Conservation (phyloP, 2,329 filamentous ascomycete species). For the Hypoxylon sp. region DNA sequence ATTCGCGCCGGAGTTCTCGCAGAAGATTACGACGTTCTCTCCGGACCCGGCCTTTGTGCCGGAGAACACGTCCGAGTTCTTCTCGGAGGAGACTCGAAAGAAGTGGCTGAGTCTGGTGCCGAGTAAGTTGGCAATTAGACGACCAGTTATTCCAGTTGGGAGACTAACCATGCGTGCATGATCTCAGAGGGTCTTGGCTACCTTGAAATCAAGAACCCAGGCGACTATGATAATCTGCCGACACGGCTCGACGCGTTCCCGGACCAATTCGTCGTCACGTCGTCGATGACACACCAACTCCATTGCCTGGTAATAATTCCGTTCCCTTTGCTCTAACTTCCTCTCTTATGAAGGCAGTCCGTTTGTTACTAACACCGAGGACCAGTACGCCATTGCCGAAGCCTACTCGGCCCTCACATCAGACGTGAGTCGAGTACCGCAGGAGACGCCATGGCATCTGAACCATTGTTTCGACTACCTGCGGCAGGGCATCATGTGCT, state of each 20-base stretch:
- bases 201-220: constrained; percentile 56
- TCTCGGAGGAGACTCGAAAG: constrained; percentile 53
- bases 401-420: constrained; percentile 56
- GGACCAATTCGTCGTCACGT: constrained; percentile 59
- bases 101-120: constrained; percentile 60
- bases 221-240: constrained; percentile 57
- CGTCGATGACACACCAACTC: constrained; percentile 62
- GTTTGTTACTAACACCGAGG: constrained; percentile 8
- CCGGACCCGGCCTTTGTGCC: constrained; percentile 58
- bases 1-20: constrained; percentile 59
- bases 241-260: constrained; percentile 54
- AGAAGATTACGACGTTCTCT: constrained; percentile 58
- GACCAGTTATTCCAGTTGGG: background rate
- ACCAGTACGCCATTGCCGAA: constrained; percentile 57
- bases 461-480: constrained; percentile 56
- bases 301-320: constrained; percentile 58
- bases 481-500: constrained; percentile 52
- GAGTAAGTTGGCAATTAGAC: constrained; percentile 47
- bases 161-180: constrained; percentile 6
- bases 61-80: constrained; percentile 59
- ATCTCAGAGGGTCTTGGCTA: constrained; percentile 59
- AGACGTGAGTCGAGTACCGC: constrained; percentile 50
- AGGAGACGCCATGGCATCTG: constrained; percentile 57
- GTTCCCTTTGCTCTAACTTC: background rate
- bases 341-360: background rate